These are phyloP conservation scores for Wickerhamiella qilinensis DNA, from an alignment of 805 yeast genomes.

Conservation along the genomic window DNA sequence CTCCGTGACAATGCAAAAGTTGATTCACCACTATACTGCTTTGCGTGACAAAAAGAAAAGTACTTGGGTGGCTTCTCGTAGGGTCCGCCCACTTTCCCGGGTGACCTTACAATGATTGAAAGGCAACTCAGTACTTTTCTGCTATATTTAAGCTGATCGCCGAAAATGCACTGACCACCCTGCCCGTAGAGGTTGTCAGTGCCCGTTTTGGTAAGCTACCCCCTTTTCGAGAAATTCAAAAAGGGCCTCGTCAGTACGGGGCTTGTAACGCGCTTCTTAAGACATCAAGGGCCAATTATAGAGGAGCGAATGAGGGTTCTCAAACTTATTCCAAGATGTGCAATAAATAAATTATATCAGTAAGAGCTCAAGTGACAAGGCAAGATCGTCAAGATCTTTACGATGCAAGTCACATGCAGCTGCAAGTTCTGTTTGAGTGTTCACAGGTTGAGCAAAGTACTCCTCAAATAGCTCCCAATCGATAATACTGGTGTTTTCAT, in stretches of 20 bases:
- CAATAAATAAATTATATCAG: not conserved
- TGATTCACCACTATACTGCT: conserved; percentile 9
- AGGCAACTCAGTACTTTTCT: conserved; percentile 3
- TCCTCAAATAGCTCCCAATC: not conserved
- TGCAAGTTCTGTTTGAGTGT: not conserved
- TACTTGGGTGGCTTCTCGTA: conserved; percentile 10
- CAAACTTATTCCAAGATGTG: too few relatives aligned
- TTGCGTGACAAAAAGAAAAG: conserved; percentile 11
- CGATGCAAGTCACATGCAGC: not conserved
- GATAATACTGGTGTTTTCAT: not conserved
- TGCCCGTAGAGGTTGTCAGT: conserved; percentile 12
- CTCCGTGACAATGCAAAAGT: conserved; percentile 2
- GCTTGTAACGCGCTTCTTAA: too few relatives aligned
- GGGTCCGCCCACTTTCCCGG: too few relatives aligned
- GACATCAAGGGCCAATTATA: too few relatives aligned
- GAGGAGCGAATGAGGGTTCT: too few relatives aligned
- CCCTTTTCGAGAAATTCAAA: too few relatives aligned
- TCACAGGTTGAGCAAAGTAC: not conserved
- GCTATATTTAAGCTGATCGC: conserved; percentile 8
- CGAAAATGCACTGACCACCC: conserved; percentile 5
- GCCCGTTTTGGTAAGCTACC: conserved; percentile 15
- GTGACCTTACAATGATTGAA: conserved; percentile 1
- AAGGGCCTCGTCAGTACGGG: too few relatives aligned
- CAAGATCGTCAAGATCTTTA: not conserved
- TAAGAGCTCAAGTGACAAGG: not conserved